Evolutionary conservation across 2,329 filamentous ascomycete species (phyloP), one percentile per base, ranked within the genome.

Genomic region (Colletotrichum siamense): DNA sequence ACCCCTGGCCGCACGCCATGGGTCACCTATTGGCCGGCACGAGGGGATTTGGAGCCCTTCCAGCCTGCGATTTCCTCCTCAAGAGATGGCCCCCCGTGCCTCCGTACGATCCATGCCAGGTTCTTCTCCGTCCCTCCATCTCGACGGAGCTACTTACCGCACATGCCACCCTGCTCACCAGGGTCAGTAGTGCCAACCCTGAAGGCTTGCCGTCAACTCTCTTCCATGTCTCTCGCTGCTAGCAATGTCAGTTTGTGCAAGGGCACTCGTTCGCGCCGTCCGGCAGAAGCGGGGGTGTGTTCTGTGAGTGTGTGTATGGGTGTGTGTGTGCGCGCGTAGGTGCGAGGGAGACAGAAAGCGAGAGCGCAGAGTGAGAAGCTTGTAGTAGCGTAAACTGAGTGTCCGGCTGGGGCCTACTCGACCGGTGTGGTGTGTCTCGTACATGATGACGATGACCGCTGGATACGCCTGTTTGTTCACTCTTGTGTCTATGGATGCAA

Each of bases 81-180:
- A 22, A 77, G 66, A 71, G 61, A 69, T 73, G 73, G 44, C 28
- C 63, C 74, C 79, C 78, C 78, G 79, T 80, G 81, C 78, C 79
- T 79, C 81, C 80, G 80, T 80, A 80, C 69, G 70, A 78, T 78
- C 77, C 77, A 73, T 78, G 77, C 76, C 55, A 73, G 72, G 75
- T 68, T 72, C 72, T 75, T 76, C 77, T 78, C 81, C 82, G 81
- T 83, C 81, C 81, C 82, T 83, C 82, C 82, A 81, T 83, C 80
- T 80, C 67, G 79, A 82, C 81, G 79, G 81, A 82, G 81, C 71
- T 77, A 75, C 71, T 65, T 69, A 69, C 71, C 66, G 66, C 71
- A 75, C 72, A 70, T 77, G 71, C 71, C 71, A 77, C 66, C 75
- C 49, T 75, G 71, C 61, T 68, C 49, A 34, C 71, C 71, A 65